Evolutionary conservation across 2,329 filamentous ascomycete species (phyloP), one percentile per base, ranked within the genome.

Genomic region (Ophidiomyces ophidiicola): DNA sequence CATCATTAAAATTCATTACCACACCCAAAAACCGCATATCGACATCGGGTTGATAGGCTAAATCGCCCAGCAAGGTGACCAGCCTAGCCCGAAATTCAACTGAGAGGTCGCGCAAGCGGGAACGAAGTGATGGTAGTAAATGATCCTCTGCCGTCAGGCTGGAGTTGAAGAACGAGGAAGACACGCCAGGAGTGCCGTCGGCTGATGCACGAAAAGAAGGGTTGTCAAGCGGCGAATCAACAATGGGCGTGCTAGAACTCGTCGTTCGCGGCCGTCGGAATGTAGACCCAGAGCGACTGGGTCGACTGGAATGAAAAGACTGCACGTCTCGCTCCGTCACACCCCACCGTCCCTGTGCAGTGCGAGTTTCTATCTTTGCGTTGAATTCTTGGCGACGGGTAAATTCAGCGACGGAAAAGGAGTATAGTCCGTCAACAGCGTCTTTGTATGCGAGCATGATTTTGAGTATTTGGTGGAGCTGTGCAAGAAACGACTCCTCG

Each of bases 1-100:
- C 82, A 57, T 96, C 88, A 61, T 98, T 98, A 62, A 96, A 98
- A 63, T 96, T 98, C 85, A 98, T 96, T 28, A 90, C 83, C 32
- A 96, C 86, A 26, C 85, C 90, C 48, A 98, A 64, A 68, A 96
- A 96, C 39, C 88, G 73, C 78, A 98, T 84, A 59, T 98, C 90
- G 36, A 87, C 79, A 58, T 98, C 90, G 1, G 86, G 80, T 61
- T 96, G 88, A 62, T 92, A 88, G 6, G 85, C 82, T 46, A 98
- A 61, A 58, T 98, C 92, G 10, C 90, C 86, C 3, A 98, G 67
- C 39, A 98, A 64, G 28, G 87, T 69, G 57, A 85, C 85, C 34
- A 96, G 72, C 19, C 82, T 74, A 1, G 73, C 71, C 44, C 76
- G 73, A 64, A 96, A 98, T 43, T 85, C 81, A 8, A 70, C 66